Conservation (phyloP, 1,284 basidiomycete species). For the Cutaneotrichosporon cyanovorans region DNA sequence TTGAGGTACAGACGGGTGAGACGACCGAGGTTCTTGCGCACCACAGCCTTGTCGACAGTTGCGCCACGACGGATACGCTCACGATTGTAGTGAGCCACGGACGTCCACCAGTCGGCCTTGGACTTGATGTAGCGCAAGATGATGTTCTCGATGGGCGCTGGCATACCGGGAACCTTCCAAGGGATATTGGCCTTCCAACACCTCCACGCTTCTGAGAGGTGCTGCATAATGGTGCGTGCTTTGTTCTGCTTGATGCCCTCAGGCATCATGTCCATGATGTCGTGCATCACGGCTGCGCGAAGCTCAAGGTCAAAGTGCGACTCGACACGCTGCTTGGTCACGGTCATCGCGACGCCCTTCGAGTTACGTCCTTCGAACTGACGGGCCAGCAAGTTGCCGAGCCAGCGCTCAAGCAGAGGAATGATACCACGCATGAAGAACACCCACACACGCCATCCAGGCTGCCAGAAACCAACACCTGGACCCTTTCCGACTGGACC, state of each 20-base stretch:
- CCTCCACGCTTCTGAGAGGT: conserved; percentile 64
- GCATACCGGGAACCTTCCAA: conserved; percentile 47
- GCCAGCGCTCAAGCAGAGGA: conserved; percentile 92
- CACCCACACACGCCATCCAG: conserved; percentile 98
- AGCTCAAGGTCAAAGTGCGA: conserved; percentile 97
- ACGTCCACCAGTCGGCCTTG: conserved; percentile 99
- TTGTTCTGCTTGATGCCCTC: conserved; percentile 82
- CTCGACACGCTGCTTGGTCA: conserved; percentile 98
- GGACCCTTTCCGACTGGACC: conserved; percentile 99
- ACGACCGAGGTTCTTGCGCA: conserved; percentile 48
- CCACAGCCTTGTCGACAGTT: conserved; percentile 97
- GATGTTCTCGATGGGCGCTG: conserved; percentile 97
- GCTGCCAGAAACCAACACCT: conserved; percentile 99
- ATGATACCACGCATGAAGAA: conserved; percentile 99
- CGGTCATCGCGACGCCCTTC: conserved; percentile 89
- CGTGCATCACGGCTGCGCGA: conserved; percentile 98
- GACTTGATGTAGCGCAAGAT: conserved; percentile 98
- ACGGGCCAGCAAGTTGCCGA: conserved; percentile 93
- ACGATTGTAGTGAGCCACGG: conserved; percentile 59
- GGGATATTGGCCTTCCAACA: conserved; percentile 91
- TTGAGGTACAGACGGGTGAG: conserved; percentile 75
- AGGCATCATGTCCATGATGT: conserved; percentile 94
- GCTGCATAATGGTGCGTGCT: conserved; percentile 96
- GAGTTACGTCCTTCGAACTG: conserved; percentile 97
- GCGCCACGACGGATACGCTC: conserved; percentile 65